These are phyloP conservation scores for Calonectria pteridis DNA, from an alignment of 2,329 filamentous ascomycete genomes.

Conservation along the genomic window DNA sequence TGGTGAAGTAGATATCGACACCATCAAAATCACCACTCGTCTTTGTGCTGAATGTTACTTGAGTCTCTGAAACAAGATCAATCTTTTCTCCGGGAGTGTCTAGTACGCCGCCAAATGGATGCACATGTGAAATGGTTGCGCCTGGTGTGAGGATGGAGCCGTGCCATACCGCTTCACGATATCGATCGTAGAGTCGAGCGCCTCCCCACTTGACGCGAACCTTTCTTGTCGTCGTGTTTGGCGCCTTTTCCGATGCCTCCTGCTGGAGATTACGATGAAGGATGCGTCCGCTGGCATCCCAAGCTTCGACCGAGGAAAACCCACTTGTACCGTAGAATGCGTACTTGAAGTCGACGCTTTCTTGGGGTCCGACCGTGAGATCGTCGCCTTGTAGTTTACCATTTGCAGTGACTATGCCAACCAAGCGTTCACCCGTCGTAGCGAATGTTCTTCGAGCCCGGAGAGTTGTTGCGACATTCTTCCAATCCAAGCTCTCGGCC, in stretches of 20 bases:
- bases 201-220: constrained; percentile 48
- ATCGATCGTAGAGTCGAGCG: constrained; percentile 49
- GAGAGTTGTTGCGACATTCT: constrained; percentile 39
- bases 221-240: constrained; percentile 21
- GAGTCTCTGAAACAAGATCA: constrained; percentile 18
- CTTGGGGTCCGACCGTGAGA: constrained; percentile 23
- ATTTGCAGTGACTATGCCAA: constrained; percentile 40
- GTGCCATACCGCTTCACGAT: constrained; percentile 50
- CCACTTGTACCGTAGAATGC: constrained; percentile 41
- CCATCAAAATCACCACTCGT: constrained; percentile 49
- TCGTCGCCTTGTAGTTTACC: constrained; percentile 45
- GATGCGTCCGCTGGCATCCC: constrained; percentile 44
- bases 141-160: constrained; percentile 42
- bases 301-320: constrained; percentile 46
- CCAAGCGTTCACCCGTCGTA: constrained; percentile 47
- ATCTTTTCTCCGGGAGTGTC: constrained; percentile 41
- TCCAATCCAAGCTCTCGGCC: constrained; percentile 7
- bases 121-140: constrained; percentile 28
- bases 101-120: constrained; percentile 43
- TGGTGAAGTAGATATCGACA: constrained; percentile 38
- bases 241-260: constrained; percentile 25
- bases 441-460: constrained; percentile 47
- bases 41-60: constrained; percentile 40
- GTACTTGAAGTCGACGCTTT: constrained; percentile 39
- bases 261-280: constrained; percentile 41